phyloP scores from a whole-genome alignment of 139 green algal species.

The Deuterostichococcus epilithicus region DNA sequence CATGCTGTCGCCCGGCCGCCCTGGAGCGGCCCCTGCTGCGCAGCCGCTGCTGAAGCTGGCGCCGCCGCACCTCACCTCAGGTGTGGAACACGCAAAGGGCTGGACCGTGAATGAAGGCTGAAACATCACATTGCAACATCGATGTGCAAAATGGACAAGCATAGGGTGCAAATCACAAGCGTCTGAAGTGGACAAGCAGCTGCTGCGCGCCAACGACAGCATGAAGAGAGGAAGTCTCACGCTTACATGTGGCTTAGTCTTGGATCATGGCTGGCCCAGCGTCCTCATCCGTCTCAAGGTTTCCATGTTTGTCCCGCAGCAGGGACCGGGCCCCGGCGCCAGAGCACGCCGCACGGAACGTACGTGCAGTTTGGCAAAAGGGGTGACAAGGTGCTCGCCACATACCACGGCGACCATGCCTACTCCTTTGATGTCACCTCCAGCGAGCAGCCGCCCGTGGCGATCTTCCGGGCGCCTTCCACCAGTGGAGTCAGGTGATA shows the following conservation, averaged over 20 bases:
- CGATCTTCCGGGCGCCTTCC: neutral
- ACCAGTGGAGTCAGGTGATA: neutral
- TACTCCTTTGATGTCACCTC: constrained; percentile 71
- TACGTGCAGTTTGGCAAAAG: constrained; percentile 56
- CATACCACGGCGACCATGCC: constrained; percentile 74
- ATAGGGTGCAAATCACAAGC: too few species aligned
- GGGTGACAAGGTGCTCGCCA: constrained; percentile 59
- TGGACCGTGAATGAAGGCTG: too few species aligned
- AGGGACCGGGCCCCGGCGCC: neutral
- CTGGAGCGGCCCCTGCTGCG: neutral
- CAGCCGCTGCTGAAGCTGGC: constrained; percentile 38
- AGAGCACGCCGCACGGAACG: constrained; percentile 41
- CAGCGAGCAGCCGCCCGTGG: neutral
- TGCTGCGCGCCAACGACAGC: too few species aligned
- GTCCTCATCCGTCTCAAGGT: neutral
- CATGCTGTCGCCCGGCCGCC: constrained; percentile 33
- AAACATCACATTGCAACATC: too few species aligned
- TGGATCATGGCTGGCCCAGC: too few species aligned
- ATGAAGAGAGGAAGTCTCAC: too few species aligned
- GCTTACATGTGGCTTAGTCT: too few species aligned
- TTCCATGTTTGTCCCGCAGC: neutral
- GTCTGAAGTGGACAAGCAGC: too few species aligned
- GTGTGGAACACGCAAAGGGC: too few species aligned
- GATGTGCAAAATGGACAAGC: too few species aligned
- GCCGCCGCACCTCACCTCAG: constrained; percentile 39